Base-by-base conservation (phyloP, 768 basidiomycete species). In the Pulveroboletus sp. region DNA sequence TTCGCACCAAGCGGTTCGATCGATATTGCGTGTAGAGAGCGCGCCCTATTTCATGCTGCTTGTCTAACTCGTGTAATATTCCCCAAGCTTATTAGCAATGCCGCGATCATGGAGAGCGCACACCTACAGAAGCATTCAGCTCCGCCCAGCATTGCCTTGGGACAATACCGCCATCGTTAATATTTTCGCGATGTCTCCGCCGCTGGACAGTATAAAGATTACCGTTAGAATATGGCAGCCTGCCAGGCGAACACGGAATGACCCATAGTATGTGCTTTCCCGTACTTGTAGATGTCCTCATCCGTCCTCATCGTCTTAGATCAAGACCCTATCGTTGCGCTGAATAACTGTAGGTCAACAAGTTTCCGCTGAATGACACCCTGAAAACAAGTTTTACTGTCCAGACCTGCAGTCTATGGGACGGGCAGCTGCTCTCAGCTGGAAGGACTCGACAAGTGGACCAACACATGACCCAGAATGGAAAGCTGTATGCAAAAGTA, bases 401-500 rank as follows among this genome's bases (percentile, higher is more conserved):
- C 7, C 42, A 85, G 85, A 81, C 64, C 70, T 87, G 24, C 82
- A 84, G 61, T 67, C 65, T n/a, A 67, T 62, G 36, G 69, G 70
- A 12, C 67, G 68, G 31, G 59, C 71, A 32, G 49, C 75, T 15
- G 58, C 76, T 27, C 71, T 86, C 27, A 80, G 74, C 57, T 87
- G 83, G 82, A 59, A 71, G 18, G 80, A 83, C 40, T 70, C 68
- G 0, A 61, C 57, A 6, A 64, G 63, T 9, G 83, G 82, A 0
- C 70, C 71, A 0, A 66, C 64, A 11, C 73, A 82, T 47, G 66
- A 63, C 3, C 77, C 75, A 6, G 58, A 64, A 35, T 86, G 84
- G 84, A 82, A 72, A 2, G 75, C 70, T 3, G 55, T 75, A 6
- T 86, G 83, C 65, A 84, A 81, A 73, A 76, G 85, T 83, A 42